Conservation (phyloP, 192 early-diverging fungal genomes). For the Geranomyces variabilis region DNA sequence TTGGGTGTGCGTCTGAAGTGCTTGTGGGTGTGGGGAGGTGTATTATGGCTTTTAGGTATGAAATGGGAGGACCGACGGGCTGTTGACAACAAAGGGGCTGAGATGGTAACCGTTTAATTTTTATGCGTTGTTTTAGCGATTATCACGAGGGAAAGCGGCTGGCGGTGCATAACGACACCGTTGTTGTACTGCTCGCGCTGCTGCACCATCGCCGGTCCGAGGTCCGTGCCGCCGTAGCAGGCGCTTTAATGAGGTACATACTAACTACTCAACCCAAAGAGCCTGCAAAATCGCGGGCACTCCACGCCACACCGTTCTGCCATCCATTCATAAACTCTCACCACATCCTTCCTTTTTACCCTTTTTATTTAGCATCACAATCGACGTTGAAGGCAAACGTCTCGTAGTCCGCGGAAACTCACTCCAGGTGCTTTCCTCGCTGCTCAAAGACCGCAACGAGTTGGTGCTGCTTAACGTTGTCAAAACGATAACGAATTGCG, state of each 20-base stretch:
- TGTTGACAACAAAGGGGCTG: background rate
- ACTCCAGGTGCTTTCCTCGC: constrained; percentile 36
- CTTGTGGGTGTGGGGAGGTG: constrained; percentile 48
- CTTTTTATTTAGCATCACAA: constrained; percentile 44
- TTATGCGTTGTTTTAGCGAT: constrained; percentile 32
- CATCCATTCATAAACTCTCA: no score
- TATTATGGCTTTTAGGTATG: constrained; percentile 56
- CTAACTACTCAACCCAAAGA: background rate
- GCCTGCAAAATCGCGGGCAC: no score
- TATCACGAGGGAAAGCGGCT: constrained; percentile 48
- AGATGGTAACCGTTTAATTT: no score
- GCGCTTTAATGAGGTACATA: constrained; percentile 54
- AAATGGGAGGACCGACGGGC: background rate
- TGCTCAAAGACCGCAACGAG: constrained; percentile 55
- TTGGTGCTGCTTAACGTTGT: constrained; percentile 53
- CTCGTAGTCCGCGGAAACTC: constrained; percentile 50
- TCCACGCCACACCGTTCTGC: no score
- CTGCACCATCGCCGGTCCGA: constrained; percentile 42
- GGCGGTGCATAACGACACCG: constrained; percentile 42
- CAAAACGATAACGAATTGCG: constrained; percentile 57
- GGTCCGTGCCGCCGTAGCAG: constrained; percentile 56
- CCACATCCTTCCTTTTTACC: background rate
- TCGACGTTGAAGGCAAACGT: constrained; percentile 58
- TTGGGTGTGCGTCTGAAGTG: constrained; percentile 43
- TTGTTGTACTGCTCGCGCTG: constrained; percentile 42